Evolutionary conservation across 495 filamentous ascomycete species (phyloP).

Genomic region (Penicillium paradoxum): DNA sequence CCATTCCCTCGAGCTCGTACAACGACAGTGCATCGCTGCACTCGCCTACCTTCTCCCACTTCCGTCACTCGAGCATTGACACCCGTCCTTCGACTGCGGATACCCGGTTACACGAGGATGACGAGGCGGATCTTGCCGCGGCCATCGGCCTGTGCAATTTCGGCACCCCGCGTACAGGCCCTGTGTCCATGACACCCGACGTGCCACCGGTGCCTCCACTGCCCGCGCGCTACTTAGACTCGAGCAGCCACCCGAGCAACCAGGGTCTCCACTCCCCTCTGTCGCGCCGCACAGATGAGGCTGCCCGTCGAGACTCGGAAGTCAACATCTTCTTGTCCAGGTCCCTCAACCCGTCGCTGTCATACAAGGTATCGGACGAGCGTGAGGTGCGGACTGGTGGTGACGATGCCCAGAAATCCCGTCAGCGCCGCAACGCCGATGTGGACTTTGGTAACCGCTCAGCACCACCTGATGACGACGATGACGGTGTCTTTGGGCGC

Average conservation of each 20-base stretch:
- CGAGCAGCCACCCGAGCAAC: slow-evolving; percentile 27
- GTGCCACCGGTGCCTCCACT: slow-evolving; percentile 83
- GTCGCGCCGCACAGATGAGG: slow-evolving; percentile 36
- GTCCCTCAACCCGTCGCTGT: slow-evolving; percentile 44
- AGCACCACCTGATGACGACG: slow-evolving; percentile 76
- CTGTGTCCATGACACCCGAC: slow-evolving; percentile 65
- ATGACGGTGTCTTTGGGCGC: slow-evolving; percentile 89
- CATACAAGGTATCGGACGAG: slow-evolving; percentile 48
- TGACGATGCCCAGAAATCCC: slow-evolving; percentile 37
- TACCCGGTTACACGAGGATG: slow-evolving; percentile 50
- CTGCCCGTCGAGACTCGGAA: slow-evolving; percentile 31
- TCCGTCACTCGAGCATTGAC: slow-evolving; percentile 54
- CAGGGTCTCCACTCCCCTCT: slow-evolving; percentile 24
- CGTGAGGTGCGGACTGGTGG: slow-evolving; percentile 35
- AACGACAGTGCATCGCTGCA: slow-evolving; percentile 41
- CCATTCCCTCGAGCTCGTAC: slow-evolving; percentile 56
- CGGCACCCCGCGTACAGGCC: slow-evolving; percentile 68
- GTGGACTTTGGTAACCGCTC: slow-evolving; percentile 69
- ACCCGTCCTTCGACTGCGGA: slow-evolving; percentile 58
- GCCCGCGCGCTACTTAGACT: slow-evolving; percentile 51
- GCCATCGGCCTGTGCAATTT: slow-evolving; percentile 93
- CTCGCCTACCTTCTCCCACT: slow-evolving; percentile 45
- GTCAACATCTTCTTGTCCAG: slow-evolving; percentile 36
- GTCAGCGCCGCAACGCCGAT: slow-evolving; percentile 60
- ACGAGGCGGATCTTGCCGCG: slow-evolving; percentile 73